A percentile compares a stretch with the other conserved stretches of the same genome.
Evolutionary conservation across 805 yeast genomes (phyloP).

Genomic region (Saccharomycopsis malanga): DNA sequence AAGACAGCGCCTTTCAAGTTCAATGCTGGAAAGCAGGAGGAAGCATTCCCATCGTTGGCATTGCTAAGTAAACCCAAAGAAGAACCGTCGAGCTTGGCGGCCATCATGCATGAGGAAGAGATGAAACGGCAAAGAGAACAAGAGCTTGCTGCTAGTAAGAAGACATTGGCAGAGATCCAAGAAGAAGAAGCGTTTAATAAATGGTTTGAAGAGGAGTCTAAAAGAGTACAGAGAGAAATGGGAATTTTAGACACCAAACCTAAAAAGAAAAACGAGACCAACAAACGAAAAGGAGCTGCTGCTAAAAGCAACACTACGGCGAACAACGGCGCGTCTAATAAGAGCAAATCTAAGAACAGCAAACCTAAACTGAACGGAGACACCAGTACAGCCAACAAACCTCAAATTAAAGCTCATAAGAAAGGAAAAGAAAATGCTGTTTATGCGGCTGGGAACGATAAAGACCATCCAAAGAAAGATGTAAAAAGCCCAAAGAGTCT

Average conservation of each 20-base stretch:
- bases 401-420: not conserved
- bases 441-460: not conserved
- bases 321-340: not conserved
- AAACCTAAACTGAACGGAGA: too few species aligned
- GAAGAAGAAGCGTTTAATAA: conserved; percentile 77
- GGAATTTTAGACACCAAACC: not conserved
- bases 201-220: conserved; percentile 84
- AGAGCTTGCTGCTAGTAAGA: conserved; percentile 15
- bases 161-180: conserved; percentile 60
- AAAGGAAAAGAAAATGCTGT: not conserved
- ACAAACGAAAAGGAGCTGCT: not conserved
- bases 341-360: not conserved
- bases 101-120: conserved; percentile 7
- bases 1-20: not conserved
- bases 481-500: not conserved
- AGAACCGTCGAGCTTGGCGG: conserved; percentile 2
- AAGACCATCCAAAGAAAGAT: not conserved
- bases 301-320: not conserved
- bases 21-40: conserved; percentile 1
- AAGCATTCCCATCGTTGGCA: conserved; percentile 13
- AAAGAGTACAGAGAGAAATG: conserved; percentile 42
- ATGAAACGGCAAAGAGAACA: conserved; percentile 8
- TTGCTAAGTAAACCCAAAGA: not conserved
- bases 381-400: too few species aligned
- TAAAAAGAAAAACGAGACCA: not conserved